Conservation (phyloP, 192 early-diverging fungal genomes). For the Ambispora gerdemannii region DNA sequence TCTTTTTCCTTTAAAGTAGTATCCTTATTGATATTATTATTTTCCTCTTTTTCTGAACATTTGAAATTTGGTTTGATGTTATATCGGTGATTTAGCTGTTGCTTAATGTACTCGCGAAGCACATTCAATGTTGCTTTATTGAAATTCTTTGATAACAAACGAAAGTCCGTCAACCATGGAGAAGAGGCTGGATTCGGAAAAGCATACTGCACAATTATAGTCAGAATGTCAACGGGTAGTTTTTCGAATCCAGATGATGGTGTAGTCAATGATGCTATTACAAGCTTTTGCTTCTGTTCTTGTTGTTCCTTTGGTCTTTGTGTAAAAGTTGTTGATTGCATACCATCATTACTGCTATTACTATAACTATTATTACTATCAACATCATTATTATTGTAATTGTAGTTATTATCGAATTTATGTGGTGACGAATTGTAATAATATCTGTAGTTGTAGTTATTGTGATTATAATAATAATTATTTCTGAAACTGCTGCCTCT, state of each 20-base stretch:
- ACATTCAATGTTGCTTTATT: not conserved
- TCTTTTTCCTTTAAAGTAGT: too few relatives aligned
- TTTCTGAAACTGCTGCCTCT: too few relatives aligned
- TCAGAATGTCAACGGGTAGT: not conserved
- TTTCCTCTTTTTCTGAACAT: not conserved
- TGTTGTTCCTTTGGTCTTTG: not conserved
- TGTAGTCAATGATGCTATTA: not conserved
- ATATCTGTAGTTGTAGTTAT: too few relatives aligned
- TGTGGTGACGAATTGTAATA: too few relatives aligned
- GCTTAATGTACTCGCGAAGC: not conserved
- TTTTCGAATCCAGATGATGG: not conserved
- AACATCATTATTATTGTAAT: too few relatives aligned
- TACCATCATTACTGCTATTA: too few relatives aligned
- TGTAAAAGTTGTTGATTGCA: too few relatives aligned
- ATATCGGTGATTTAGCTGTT: not conserved
- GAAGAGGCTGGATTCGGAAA: not conserved
- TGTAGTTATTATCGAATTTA: too few relatives aligned
- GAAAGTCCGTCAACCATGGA: not conserved
- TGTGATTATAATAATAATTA: too few relatives aligned
- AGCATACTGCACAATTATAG: not conserved
- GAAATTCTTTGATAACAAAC: not conserved
- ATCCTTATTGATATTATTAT: too few relatives aligned
- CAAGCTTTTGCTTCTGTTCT: not conserved
- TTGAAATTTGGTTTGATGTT: constrained; percentile 1
- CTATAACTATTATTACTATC: too few relatives aligned